These are phyloP conservation scores for Talaromyces verruculosus DNA, from an alignment of 2,329 filamentous ascomycete genomes.

Conservation along the genomic window DNA sequence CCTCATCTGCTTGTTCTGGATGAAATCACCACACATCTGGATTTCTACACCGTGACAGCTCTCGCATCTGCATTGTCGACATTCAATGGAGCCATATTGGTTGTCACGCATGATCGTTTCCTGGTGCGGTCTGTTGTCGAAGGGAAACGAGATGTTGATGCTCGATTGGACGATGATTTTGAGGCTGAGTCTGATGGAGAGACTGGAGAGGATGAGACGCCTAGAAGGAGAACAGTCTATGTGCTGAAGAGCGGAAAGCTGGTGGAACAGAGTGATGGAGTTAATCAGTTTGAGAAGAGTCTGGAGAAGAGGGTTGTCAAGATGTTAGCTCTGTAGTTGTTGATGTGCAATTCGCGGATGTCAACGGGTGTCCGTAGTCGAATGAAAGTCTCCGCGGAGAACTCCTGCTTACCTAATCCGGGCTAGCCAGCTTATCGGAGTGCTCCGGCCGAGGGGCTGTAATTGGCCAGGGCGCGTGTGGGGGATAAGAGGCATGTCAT, in stretches of 20 bases:
- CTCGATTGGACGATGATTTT: constrained; percentile 44
- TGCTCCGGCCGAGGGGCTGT: background rate
- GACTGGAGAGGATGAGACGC: constrained; percentile 34
- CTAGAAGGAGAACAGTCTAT: constrained; percentile 57
- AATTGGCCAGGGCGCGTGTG: background rate
- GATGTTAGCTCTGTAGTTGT: constrained; percentile 32
- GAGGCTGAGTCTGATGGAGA: constrained; percentile 50
- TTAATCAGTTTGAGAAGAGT: constrained; percentile 64
- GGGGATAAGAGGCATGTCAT: constrained; percentile 3
- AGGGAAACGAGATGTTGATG: constrained; percentile 50
- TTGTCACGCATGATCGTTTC: constrained; percentile 81
- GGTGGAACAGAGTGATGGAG: constrained; percentile 58
- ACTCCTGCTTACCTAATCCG: background rate
- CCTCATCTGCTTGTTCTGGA: constrained; percentile 76
- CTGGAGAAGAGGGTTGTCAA: constrained; percentile 61
- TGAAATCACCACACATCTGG: constrained; percentile 81
- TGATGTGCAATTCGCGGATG: background rate
- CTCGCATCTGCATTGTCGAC: constrained; percentile 64
- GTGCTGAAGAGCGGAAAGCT: constrained; percentile 60
- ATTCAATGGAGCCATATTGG: constrained; percentile 72
- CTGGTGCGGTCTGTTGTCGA: constrained; percentile 74
- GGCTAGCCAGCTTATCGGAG: background rate
- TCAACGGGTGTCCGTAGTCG: background rate
- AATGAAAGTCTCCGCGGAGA: background rate
- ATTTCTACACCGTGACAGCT: constrained; percentile 75